Evolutionary conservation across 116 monocot species (phyloP).

Genomic region (Papilionanthe hybrid): DNA sequence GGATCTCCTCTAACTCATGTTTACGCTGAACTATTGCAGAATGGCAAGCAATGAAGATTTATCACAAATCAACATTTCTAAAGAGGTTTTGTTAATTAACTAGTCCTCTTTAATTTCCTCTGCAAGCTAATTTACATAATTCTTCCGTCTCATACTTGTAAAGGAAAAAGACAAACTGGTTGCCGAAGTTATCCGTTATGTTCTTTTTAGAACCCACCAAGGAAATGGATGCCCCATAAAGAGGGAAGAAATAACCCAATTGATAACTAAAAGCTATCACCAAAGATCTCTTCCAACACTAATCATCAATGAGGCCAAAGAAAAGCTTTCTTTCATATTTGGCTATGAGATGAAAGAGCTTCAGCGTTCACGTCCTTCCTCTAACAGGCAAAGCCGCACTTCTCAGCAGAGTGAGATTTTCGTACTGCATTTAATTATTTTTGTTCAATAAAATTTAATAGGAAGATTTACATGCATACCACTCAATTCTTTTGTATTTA

Average conservation of each 20-base stretch:
- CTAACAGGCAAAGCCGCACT: conserved; percentile 39
- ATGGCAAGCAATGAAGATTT: conserved; percentile 60
- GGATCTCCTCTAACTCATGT: background rate
- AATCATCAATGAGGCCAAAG: conserved; percentile 69
- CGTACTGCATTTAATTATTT: background rate
- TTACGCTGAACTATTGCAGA: conserved; percentile 9
- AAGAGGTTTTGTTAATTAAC: conserved; percentile 38
- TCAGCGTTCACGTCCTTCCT: conserved; percentile 48
- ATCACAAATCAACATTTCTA: conserved; percentile 53
- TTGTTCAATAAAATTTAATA: background rate
- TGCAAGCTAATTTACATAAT: background rate
- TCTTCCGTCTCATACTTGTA: background rate
- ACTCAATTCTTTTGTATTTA: too few relatives aligned
- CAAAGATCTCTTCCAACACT: conserved; percentile 65
- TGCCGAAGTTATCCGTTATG: conserved; percentile 72
- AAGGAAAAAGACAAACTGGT: conserved; percentile 97
- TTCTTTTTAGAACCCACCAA: conserved; percentile 82
- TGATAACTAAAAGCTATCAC: conserved; percentile 79
- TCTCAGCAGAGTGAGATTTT: conserved; percentile 55
- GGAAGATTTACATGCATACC: too few relatives aligned
- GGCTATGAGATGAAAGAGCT: conserved; percentile 90
- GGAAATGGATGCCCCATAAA: conserved; percentile 81
- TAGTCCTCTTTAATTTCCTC: background rate
- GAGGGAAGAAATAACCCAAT: conserved; percentile 75
- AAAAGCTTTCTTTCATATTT: conserved; percentile 63